Percentiles rank a stretch among this genome's conserved stretches.
phyloP scores from a whole-genome alignment of 805 yeast species.

The Candida takata region DNA sequence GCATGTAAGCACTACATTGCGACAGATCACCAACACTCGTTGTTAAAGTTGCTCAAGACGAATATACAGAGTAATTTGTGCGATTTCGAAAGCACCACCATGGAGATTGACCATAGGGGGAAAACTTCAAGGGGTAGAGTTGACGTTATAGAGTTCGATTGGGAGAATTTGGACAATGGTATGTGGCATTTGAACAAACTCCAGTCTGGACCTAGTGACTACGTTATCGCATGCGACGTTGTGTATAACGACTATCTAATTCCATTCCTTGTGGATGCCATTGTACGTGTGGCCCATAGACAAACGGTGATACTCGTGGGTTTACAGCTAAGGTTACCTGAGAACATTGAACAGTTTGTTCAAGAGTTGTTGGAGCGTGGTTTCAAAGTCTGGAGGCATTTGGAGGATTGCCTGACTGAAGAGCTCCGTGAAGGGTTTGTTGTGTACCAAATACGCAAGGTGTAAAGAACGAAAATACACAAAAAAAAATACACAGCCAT shows the following conservation, averaged over 20 bases:
- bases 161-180: conserved; percentile 46
- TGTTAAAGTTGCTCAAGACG: conserved; percentile 37
- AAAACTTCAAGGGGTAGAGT: conserved; percentile 15
- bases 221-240: conserved; percentile 57
- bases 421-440: conserved; percentile 37
- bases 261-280: conserved; percentile 39
- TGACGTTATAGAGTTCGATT: conserved; percentile 49
- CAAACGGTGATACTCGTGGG: conserved; percentile 35
- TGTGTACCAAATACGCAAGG: conserved; percentile 30
- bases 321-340: conserved; percentile 49
- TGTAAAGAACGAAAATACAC: too few species aligned
- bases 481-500: too few species aligned
- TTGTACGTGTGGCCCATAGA: conserved; percentile 29
- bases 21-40: conserved; percentile 50
- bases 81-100: conserved; percentile 20
- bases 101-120: conserved; percentile 5
- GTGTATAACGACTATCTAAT: conserved; percentile 57
- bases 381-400: conserved; percentile 31
- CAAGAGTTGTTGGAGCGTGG: conserved; percentile 24
- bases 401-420: conserved; percentile 25
- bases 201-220: conserved; percentile 29
- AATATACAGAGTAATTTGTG: conserved; percentile 39
- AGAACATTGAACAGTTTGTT: conserved; percentile 42
- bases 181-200: conserved; percentile 17
- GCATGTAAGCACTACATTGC: conserved; percentile 36